phyloP scores from a whole-genome alignment of 495 filamentous ascomycete genomes.

The Neurospora sp. region DNA sequence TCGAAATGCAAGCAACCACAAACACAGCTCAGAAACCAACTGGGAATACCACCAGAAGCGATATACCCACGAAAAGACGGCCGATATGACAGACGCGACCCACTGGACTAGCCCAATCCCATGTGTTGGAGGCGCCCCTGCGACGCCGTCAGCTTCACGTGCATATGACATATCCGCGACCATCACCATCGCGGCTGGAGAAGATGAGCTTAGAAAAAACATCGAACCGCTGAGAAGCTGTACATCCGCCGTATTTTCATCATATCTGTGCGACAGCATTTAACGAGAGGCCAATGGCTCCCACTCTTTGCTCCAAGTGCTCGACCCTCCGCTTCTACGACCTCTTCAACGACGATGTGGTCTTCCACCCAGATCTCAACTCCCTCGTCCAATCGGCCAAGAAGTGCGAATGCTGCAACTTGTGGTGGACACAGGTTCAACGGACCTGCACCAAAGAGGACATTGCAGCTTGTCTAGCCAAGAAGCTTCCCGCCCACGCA shows the following conservation, averaged over 20 bases:
- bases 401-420: not conserved
- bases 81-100: not conserved
- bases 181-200: not conserved
- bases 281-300: not conserved
- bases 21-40: not conserved
- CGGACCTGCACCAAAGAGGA: not conserved
- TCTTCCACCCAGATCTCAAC: not conserved
- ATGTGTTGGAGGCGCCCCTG: not conserved
- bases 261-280: not conserved
- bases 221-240: no score
- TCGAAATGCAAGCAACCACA: not conserved
- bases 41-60: not conserved
- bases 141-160: not conserved
- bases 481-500: not conserved
- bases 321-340: not conserved
- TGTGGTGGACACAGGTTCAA: conserved; percentile 1
- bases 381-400: not conserved
- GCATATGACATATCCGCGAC: not conserved
- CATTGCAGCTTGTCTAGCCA: not conserved
- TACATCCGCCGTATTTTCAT: no score
- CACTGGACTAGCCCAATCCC: not conserved
- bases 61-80: fast-evolving
- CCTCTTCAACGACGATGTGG: conserved; percentile 1
- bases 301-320: not conserved
- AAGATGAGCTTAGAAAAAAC: no score